Conservation (phyloP, 208 protist genomes). For the Blechomonas ayalai region DNA sequence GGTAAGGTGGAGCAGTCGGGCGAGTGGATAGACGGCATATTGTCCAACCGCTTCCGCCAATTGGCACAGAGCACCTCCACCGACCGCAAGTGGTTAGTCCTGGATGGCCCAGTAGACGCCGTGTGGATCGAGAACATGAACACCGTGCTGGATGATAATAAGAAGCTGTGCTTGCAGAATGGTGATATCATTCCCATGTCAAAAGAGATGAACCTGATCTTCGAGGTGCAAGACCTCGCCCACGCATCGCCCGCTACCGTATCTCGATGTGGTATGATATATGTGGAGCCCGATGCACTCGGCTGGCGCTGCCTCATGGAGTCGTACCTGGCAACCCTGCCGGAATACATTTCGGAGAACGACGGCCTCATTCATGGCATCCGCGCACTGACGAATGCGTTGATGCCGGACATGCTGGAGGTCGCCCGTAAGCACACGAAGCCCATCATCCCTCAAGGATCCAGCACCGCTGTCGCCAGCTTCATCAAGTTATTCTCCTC, state of each 20-base stretch:
- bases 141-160: slow-evolving; percentile 98
- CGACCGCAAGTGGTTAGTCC: slow-evolving; percentile 93
- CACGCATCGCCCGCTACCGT: slow-evolving; percentile 97
- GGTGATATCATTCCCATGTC: slow-evolving; percentile 97
- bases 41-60: slow-evolving; percentile 91
- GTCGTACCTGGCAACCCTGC: slow-evolving; percentile 75
- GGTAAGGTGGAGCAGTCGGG: slow-evolving; percentile 93
- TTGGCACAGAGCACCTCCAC: slow-evolving; percentile 72
- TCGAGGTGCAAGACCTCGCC: slow-evolving; percentile 96
- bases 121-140: slow-evolving; percentile 99
- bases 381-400: slow-evolving; percentile 39
- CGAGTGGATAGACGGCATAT: slow-evolving; percentile 97
- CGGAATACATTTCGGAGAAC: slow-evolving; percentile 42
- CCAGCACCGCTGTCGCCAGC: slow-evolving; percentile 62
- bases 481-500: slow-evolving; percentile 80
- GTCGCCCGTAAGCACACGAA: slow-evolving; percentile 70
- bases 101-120: slow-evolving; percentile 98
- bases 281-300: slow-evolving; percentile 92
- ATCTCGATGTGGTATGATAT: slow-evolving; percentile 98
- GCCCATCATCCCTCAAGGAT: slow-evolving; percentile 68
- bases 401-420: slow-evolving; percentile 78
- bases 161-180: slow-evolving; percentile 96
- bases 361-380: slow-evolving; percentile 26
- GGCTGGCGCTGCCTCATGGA: slow-evolving; percentile 90
- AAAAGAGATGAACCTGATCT: slow-evolving; percentile 94